phyloP scores from a whole-genome alignment of 805 yeast genomes.

The Yarrowia phangngaensis region DNA sequence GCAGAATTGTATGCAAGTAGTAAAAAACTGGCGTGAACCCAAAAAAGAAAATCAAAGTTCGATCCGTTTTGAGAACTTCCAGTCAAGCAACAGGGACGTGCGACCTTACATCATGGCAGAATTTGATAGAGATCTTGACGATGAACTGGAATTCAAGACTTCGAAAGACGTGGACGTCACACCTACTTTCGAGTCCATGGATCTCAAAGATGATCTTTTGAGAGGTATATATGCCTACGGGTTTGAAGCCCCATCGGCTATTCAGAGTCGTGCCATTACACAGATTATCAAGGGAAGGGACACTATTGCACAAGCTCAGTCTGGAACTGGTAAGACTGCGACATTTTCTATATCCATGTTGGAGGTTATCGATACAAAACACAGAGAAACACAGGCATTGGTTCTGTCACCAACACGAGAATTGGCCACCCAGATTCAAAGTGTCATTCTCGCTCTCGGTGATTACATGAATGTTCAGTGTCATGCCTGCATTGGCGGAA shows the following conservation, averaged over 20 bases:
- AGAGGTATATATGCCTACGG: slow-evolving; percentile 80
- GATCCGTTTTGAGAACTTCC: too few relatives aligned
- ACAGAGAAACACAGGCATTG: slow-evolving; percentile 82
- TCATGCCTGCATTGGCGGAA: slow-evolving; percentile 98
- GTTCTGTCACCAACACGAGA: slow-evolving; percentile 97
- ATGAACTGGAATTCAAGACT: slow-evolving; percentile 24
- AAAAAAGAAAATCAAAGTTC: too few relatives aligned
- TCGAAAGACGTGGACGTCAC: slow-evolving; percentile 89
- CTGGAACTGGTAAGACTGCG: slow-evolving; percentile 91
- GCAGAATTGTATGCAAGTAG: slow-evolving; percentile 14
- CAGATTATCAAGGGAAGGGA: slow-evolving; percentile 75
- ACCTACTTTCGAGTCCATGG: slow-evolving; percentile 64
- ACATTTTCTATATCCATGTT: slow-evolving; percentile 69
- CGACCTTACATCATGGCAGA: slow-evolving; percentile 2
- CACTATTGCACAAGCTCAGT: slow-evolving; percentile 78
- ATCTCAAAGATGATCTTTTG: slow-evolving; percentile 63
- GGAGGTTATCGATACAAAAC: slow-evolving; percentile 60
- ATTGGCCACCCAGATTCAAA: slow-evolving; percentile 92
- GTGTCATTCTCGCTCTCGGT: slow-evolving; percentile 86
- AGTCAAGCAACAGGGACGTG: too few relatives aligned
- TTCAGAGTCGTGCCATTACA: slow-evolving; percentile 74
- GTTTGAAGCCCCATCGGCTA: slow-evolving; percentile 76
- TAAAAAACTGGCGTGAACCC: background rate
- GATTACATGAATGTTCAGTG: slow-evolving; percentile 84
- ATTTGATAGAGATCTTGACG: slow-evolving; percentile 24